These are phyloP conservation scores for Chlamydomonas sp. DNA, from an alignment of 139 green algal species.

Conservation along the genomic window DNA sequence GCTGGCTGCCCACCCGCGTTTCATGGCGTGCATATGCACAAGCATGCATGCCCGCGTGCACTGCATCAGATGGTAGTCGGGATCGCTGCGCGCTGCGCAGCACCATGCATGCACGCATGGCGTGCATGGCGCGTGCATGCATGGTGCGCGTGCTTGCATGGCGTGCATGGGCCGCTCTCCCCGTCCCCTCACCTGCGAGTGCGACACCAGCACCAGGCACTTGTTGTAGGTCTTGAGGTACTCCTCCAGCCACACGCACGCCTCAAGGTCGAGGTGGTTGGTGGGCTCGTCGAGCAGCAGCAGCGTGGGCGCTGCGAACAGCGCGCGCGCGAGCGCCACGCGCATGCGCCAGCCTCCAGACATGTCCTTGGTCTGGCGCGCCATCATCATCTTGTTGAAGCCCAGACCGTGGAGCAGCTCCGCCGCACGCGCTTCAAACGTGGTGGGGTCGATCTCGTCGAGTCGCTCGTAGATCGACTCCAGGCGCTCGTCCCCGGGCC, in stretches of 20 bases:
- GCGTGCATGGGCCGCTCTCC: neutral
- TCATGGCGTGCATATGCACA: too few relatives aligned
- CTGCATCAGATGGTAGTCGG: too few relatives aligned
- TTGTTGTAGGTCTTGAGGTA: constrained; percentile 84
- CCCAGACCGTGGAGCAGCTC: constrained; percentile 71
- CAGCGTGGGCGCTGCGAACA: constrained; percentile 89
- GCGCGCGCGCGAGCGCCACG: constrained; percentile 78
- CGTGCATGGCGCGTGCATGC: too few relatives aligned
- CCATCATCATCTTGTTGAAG: constrained; percentile 45
- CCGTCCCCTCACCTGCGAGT: constrained; percentile 55
- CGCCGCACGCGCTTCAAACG: constrained; percentile 46
- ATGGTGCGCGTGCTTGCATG: too few relatives aligned
- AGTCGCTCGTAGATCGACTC: constrained; percentile 51
- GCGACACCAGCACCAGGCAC: constrained; percentile 84
- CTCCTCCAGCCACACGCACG: constrained; percentile 96
- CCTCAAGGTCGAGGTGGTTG: constrained; percentile 82
- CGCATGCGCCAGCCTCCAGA: constrained; percentile 91
- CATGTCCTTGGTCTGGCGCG: constrained; percentile 68
- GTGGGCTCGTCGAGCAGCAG: constrained; percentile 76
- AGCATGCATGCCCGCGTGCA: too few relatives aligned
- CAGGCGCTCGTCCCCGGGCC: constrained; percentile 53
- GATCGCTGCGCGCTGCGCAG: too few relatives aligned
- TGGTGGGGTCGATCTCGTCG: constrained; percentile 60
- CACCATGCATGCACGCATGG: too few relatives aligned
- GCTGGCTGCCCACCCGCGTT: too few relatives aligned